Evolutionary conservation across 179 eudicot genomes (phyloP), one percentile per base, ranked within the genome.

Genomic region (Amaranthus tricolor): DNA sequence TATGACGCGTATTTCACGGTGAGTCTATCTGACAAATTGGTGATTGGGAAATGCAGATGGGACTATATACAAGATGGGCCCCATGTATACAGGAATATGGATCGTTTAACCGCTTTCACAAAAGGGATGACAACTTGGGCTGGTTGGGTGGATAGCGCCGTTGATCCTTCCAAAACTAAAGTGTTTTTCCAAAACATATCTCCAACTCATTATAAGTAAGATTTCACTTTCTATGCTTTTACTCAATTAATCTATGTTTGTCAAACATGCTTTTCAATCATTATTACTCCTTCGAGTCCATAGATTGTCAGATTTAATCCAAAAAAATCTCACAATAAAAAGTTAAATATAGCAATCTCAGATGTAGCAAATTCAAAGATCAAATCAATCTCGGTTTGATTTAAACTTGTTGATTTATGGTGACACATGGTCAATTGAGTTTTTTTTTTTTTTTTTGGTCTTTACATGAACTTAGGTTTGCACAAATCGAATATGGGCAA

Each of bases 151-250:
- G 99, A 93, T 72, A 78, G 61, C 20, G 84, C 87, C 44, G 84
- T 95, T 19, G 79, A 93, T 64, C 85, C 97, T 7, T 69, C 85
- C 62, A 86, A 76, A 80, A 95, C 99, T 61, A 87, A 77, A 80
- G 96, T 95, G 70, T 93, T 90, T 82, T 95, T 95, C 78, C 99
- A 90, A 66, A 96, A 96, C 74, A 90, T 95, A 58, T 95, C 99
- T 79, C 99, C 99, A 9, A 90, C 95, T 57, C 99, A 95, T 76
- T 93, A 93, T 45, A 63, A 80, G 97, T 92, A 88, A 88, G 96
- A 57, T 54, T 6, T 14, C 10, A 58, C 13, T 53, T 68, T 4
- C 11, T 13, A 54, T n/a, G 15, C 15, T 15, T 56, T 55, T 24
- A 55, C 12, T 66, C 48, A 44, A 7, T 45, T 55, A 7, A 20